Base-by-base conservation (phyloP, 1,139 yeast genomes). In the Saccharomyces hybrid region DNA sequence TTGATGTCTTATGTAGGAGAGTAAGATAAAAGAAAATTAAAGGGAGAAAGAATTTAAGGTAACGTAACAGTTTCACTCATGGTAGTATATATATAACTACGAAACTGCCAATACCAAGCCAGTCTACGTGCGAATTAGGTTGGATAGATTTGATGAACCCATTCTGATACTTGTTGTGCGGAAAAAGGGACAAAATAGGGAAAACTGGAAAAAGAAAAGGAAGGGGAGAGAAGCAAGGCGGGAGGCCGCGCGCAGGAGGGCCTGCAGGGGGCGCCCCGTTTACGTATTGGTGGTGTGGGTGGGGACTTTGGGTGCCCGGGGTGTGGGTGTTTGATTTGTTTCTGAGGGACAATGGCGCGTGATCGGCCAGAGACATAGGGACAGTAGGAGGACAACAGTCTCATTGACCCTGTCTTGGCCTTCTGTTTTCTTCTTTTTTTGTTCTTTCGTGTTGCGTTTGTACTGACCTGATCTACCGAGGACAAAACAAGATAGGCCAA, bases 281-380 rank as follows among this genome's bases (percentile, higher is more conserved):
- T 26, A 27, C 48, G 31, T 46, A 26, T 23, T 27, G 31, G 48
- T 29, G 28, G 31, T 26, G 19, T 26, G 31, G 28, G 48, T 46
- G 28, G 31, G 46, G 47, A 49, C 42, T 23, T 49, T 49, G 29
- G 28, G 44, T 48, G 26, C 28, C 38, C 42, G 42, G 41, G 19
- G 23, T 34, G 13, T 16, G 41, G 34, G 41, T 48, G 32, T 48
- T 23, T 7, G 11, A 5, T 23, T 27, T 25, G 31, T 25, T 11
- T 5, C 48, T 27, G 31, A 26, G 29, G 52, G 52, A 34, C 44
- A 41, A 11, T 14, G 46, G 38, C n/a, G 32, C 26, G 34, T 6
- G 16, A 50, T 11, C 46, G 52, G 50, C 14, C 52, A 46, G 41
- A 44, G 29, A 23, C 42, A 50, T 14, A 28, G 49, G 34, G 52